Evolutionary conservation across 1,139 yeast genomes (phyloP).

Genomic region (Sugiyamaella japonica): DNA sequence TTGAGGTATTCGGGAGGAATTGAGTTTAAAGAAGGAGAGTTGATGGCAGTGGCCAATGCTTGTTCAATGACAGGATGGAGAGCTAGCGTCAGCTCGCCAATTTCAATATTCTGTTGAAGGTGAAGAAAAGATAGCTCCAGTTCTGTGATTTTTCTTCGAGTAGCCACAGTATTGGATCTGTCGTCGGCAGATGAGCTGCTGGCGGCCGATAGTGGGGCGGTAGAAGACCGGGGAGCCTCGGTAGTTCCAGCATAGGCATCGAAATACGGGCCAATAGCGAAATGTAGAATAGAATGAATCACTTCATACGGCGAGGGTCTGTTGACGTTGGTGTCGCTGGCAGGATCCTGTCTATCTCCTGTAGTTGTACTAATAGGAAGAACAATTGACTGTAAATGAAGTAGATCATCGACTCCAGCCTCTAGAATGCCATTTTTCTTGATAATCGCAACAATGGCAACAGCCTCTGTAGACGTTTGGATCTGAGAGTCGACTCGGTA

Average conservation of each 20-base stretch:
- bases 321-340: background rate
- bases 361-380: conserved; percentile 28
- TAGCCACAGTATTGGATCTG: conserved; percentile 30
- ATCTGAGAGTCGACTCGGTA: conserved; percentile 13
- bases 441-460: conserved; percentile 44
- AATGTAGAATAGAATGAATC: conserved; percentile 57
- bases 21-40: conserved; percentile 34
- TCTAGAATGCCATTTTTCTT: conserved; percentile 47
- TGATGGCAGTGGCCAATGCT: conserved; percentile 41
- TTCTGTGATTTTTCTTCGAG: conserved; percentile 62
- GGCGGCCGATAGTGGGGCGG: background rate
- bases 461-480: conserved; percentile 20
- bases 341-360: background rate
- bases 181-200: conserved; percentile 10
- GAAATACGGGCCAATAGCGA: conserved; percentile 56
- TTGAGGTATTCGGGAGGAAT: conserved; percentile 42
- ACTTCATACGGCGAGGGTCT: conserved; percentile 49
- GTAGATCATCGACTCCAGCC: conserved; percentile 31
- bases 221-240: conserved; percentile 6
- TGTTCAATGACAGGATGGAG: conserved; percentile 56
- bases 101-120: conserved; percentile 64
- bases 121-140: conserved; percentile 67
- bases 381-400: conserved; percentile 45
- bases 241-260: conserved; percentile 41
- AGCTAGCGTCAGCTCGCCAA: conserved; percentile 59